Percentiles rank a stretch among this genome's conserved stretches.
Conservation (phyloP, 1,284 basidiomycete genomes). For the Cutaneotrichosporon sp. region DNA sequence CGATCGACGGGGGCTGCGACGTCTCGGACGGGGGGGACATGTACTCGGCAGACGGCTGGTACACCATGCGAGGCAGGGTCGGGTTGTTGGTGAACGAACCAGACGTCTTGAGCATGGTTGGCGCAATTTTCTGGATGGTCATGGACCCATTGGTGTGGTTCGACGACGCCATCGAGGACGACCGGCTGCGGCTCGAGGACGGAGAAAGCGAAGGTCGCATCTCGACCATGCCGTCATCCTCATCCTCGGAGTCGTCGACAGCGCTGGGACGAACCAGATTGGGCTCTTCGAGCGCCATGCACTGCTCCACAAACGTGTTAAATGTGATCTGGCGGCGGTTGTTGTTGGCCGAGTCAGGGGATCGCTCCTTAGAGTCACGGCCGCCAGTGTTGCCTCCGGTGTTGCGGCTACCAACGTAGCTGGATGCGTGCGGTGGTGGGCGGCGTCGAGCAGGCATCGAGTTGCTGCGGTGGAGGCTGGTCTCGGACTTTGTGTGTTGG, state of each 20-base stretch:
- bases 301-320: conserved; percentile 97
- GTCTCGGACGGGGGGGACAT: conserved; percentile 25
- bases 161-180: conserved; percentile 30
- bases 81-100: conserved; percentile 35
- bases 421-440: background rate
- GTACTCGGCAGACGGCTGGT: conserved; percentile 58
- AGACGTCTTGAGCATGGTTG: conserved; percentile 80
- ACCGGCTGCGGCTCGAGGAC: conserved; percentile 16
- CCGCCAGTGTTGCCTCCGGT: too few species aligned
- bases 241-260: conserved; percentile 44
- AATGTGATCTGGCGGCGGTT: conserved; percentile 83
- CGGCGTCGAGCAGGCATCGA: conserved; percentile 20
- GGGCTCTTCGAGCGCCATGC: conserved; percentile 72
- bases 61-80: conserved; percentile 57
- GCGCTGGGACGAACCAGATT: conserved; percentile 4
- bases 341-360: conserved; percentile 8
- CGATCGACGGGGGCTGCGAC: background rate
- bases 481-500: conserved; percentile 73
- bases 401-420: background rate
- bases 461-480: conserved; percentile 55
- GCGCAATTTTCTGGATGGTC: conserved; percentile 91
- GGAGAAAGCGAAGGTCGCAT: conserved; percentile 50
- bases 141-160: conserved; percentile 49
- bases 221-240: conserved; percentile 60
- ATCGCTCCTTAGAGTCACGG: conserved; percentile 6